Base-by-base conservation (phyloP, 2,329 filamentous ascomycete genomes). In the Aureobasidium vineae region DNA sequence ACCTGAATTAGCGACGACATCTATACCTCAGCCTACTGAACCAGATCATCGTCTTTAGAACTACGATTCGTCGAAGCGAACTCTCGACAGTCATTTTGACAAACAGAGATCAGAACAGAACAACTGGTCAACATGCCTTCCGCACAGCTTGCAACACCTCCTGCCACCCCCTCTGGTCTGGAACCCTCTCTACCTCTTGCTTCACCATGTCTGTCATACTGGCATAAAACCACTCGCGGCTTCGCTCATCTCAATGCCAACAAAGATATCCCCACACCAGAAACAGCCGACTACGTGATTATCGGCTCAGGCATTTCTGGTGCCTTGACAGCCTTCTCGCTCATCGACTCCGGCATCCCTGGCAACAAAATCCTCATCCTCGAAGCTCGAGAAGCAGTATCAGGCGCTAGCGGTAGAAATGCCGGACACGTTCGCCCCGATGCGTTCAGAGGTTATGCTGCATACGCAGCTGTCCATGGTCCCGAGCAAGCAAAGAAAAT, bases 371-470 rank as follows among this genome's bases (percentile, higher is more conserved):
- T 82, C 63, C 43, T 79, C 38, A 77, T 81, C 16, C 71, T 81
- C 19, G 80, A 82, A 69, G 79, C 80, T 1, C 72, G 79, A 67
- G 79, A 81, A 70, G 79, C 79, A 15, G 78, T 77, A 0, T 78
- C 76, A 15, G 79, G 79, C n/a, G 79, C 79, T 1, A 79, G 76
- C 59, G 78, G 77, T 13, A 73, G 79, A 38, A 81, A 81, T 68
- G 79, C 79, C n/a, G 79, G 79, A 6, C 79, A 82, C 63, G 75
- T 80, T 19, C 72, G 79, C 31, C 79, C 78, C 4, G 78, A 83
- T 69, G 80, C 81, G 0, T 83, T 83, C 69, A 77, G 81, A 11
- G 81, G 81, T 0, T 83, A 82, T 69, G 75, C 73, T 43, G 77
- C 77, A 15, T 82, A 82, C 70, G 67, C 75, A 16, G 72, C 75